Evolutionary conservation across 169 alveolate genomes (phyloP).

Genomic region (Plasmodium inui): DNA sequence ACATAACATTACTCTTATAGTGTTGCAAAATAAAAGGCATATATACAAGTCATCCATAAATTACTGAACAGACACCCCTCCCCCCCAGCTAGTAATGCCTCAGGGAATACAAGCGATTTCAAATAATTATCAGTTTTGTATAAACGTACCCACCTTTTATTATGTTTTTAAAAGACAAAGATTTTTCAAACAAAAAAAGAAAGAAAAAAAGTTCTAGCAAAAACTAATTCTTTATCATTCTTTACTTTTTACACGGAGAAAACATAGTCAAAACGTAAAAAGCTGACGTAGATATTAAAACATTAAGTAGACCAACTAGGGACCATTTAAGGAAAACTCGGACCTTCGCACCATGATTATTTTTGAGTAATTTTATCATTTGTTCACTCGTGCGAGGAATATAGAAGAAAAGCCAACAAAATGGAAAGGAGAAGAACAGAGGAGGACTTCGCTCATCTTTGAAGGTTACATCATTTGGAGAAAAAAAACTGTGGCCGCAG

Average conservation of each 20-base stretch:
- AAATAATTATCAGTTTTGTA: constrained; percentile 14
- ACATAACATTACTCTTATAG: neutral
- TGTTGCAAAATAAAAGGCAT: neutral
- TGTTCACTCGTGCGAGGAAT: neutral
- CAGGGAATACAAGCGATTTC: constrained; percentile 2
- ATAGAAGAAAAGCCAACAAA: neutral
- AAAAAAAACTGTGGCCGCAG: neutral
- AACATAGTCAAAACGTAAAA: constrained; percentile 6
- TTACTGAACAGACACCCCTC: neutral
- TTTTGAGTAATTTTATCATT: neutral
- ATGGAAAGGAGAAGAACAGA: neutral
- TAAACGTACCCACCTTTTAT: neutral
- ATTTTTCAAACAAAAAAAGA: constrained; percentile 30
- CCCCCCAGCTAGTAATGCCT: neutral
- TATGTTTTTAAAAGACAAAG: constrained; percentile 29
- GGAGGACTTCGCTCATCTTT: neutral
- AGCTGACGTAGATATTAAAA: neutral
- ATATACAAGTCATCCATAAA: neutral
- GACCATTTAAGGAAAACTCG: neutral
- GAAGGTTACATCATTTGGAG: neutral
- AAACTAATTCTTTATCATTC: neutral
- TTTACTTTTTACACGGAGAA: neutral
- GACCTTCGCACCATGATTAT: neutral
- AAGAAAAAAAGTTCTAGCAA: constrained; percentile 44
- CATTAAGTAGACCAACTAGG: neutral